Conservation (phyloP, 1,284 basidiomycete species). For the Paramarasmius palmivorus region DNA sequence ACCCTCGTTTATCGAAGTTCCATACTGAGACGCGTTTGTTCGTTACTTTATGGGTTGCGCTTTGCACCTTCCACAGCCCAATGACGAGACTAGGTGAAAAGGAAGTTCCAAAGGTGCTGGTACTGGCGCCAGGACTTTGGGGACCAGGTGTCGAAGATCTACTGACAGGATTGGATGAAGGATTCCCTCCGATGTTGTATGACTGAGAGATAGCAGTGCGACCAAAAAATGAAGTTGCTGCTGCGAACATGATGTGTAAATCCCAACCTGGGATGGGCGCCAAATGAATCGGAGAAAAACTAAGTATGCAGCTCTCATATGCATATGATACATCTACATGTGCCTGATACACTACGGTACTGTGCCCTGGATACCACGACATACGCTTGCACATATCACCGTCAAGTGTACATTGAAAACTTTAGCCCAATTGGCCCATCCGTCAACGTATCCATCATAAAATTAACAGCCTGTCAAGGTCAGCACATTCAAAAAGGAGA, state of each 20-base stretch:
- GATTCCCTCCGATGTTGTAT: slow-evolving; percentile 61
- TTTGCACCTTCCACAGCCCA: slow-evolving; percentile 87
- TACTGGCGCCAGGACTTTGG: slow-evolving; percentile 39
- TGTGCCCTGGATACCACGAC: no score
- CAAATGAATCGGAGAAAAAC: no score
- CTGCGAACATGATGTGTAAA: slow-evolving; percentile 69
- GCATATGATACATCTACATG: no score
- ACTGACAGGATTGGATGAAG: slow-evolving; percentile 41
- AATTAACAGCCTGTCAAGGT: slow-evolving; percentile 11
- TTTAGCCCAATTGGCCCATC: no score
- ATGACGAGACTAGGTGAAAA: slow-evolving; percentile 62
- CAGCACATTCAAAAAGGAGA: slow-evolving; percentile 4
- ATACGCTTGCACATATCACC: no score
- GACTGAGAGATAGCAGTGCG: slow-evolving; percentile 85
- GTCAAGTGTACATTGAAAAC: no score
- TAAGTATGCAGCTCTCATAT: no score
- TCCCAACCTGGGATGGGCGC: no score
- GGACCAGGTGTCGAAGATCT: slow-evolving; percentile 65
- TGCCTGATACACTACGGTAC: no score
- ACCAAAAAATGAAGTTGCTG: slow-evolving; percentile 87
- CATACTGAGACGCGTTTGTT: slow-evolving; percentile 88
- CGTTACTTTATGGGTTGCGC: slow-evolving; percentile 85
- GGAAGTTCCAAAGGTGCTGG: slow-evolving; percentile 36
- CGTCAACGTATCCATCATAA: neutral
- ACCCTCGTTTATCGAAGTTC: slow-evolving; percentile 81